These are phyloP conservation scores for Yamadazyma sp. DNA, from an alignment of 805 yeast species.

Conservation along the genomic window DNA sequence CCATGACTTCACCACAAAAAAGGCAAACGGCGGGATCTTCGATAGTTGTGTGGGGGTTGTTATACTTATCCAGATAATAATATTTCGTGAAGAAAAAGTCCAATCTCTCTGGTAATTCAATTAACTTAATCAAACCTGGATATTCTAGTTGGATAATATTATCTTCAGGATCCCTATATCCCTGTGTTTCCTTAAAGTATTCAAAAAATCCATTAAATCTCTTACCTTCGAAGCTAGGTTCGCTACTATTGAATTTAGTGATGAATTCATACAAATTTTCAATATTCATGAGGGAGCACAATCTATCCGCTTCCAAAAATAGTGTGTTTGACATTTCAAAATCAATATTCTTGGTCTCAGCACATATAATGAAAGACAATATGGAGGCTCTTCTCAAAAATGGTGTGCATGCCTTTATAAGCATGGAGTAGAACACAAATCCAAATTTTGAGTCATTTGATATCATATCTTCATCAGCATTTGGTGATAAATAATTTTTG, in stretches of 20 bases:
- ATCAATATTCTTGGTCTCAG: constrained; percentile 34
- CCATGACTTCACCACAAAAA: constrained; percentile 70
- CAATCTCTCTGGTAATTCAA: constrained; percentile 62
- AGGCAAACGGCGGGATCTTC: constrained; percentile 85
- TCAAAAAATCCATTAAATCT: constrained; percentile 21
- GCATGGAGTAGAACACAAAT: constrained; percentile 47
- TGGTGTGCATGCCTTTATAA: constrained; percentile 57
- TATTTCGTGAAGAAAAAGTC: constrained; percentile 66
- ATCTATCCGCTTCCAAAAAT: constrained; percentile 50
- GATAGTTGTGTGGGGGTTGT: constrained; percentile 34
- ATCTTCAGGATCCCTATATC: constrained; percentile 3
- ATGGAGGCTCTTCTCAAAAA: constrained; percentile 63
- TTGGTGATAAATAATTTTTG: constrained; percentile 1
- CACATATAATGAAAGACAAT: constrained; percentile 51
- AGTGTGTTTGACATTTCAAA: constrained; percentile 16
- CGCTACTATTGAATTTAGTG: constrained; percentile 11
- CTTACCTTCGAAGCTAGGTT: constrained; percentile 21
- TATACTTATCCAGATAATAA: constrained; percentile 43
- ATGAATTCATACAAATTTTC: constrained; percentile 30
- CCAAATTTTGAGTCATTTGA: constrained; percentile 28
- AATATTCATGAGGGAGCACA: constrained; percentile 49
- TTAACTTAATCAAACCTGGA: constrained; percentile 62
- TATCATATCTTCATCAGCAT: constrained; percentile 13
- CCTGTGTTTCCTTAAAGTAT: constrained; percentile 1
- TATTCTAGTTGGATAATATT: constrained; percentile 40